Evolutionary conservation across 2,329 filamentous ascomycete genomes (phyloP), one percentile per base, ranked within the genome.

Genomic region (Penicillium sp.): DNA sequence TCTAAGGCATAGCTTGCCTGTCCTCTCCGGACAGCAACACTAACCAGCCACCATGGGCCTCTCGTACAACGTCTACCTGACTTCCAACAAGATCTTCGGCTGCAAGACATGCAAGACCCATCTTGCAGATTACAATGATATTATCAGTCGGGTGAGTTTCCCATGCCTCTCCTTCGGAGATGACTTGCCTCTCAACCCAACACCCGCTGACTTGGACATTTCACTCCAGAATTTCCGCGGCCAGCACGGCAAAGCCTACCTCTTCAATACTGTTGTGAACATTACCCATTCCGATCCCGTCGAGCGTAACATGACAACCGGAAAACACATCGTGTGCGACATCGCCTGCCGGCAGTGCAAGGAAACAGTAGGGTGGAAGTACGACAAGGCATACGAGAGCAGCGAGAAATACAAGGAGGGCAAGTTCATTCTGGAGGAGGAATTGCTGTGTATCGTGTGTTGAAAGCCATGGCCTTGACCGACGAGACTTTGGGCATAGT

Each of bases 341-440:
- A 96, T 98, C 63, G 78, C 78, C 50, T 98, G 93, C 76, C 81
- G 87, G 50, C 88, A 95, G 72, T 98, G 93, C 80, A 87, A 87
- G 67, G 87, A 91, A 70, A 87, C 86, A 27, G 93, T 98, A 46
- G 93, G 93, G 31, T 98, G 93, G 93, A 97, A 95, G 72, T 98
- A 98, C 70, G 93, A 98, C 73, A 95, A 95, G 75, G 93, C 93
- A 1, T 97, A 88, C 69, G 93, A 98, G 75, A 72, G 77, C 29
- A 85, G 80, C 57, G 92, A 98, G 80, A 95, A 95, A 75, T 98
- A 98, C 75, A 98, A 98, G 77, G 93, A 98, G 78, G 91, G 90
- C 48, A 98, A 97, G 75, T 97, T 88, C 69, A 98, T 98, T 52
- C 79, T 98, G 49, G 92, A 97, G 76, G 88, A 88, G 28, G 91